phyloP scores from a whole-genome alignment of 1,139 yeast genomes.

The Ogataea hybrid region DNA sequence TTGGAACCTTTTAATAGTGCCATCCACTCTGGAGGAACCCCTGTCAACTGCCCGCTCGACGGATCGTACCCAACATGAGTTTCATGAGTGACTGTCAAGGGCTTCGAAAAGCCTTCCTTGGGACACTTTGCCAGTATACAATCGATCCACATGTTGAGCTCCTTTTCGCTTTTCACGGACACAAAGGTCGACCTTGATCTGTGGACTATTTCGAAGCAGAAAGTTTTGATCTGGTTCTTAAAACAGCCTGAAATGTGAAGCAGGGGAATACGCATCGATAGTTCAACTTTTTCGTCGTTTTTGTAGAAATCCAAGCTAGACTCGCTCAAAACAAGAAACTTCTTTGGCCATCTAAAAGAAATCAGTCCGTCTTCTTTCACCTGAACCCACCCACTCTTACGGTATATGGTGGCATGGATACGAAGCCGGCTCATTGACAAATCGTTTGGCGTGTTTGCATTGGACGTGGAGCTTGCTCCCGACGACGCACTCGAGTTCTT shows the following conservation, averaged over 20 bases:
- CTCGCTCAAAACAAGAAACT: conserved; percentile 76
- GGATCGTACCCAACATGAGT: conserved; percentile 63
- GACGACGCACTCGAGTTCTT: conserved; percentile 24
- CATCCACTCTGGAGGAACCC: conserved; percentile 74
- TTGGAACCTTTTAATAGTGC: conserved; percentile 70
- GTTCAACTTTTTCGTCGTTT: conserved; percentile 47
- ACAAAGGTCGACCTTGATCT: conserved; percentile 66
- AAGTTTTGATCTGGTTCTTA: conserved; percentile 63
- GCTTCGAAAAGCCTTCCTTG: conserved; percentile 73
- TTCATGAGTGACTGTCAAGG: conserved; percentile 78
- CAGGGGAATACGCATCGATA: conserved; percentile 51
- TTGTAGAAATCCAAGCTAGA: conserved; percentile 74
- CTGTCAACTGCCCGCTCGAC: conserved; percentile 66
- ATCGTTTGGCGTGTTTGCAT: conserved; percentile 7
- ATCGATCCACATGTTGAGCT: conserved; percentile 88
- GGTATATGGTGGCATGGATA: conserved; percentile 31
- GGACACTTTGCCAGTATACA: conserved; percentile 88
- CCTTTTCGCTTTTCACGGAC: conserved; percentile 75
- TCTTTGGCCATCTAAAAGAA: conserved; percentile 88
- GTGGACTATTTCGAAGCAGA: conserved; percentile 78
- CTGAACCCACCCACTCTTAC: conserved; percentile 77
- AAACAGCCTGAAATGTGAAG: conserved; percentile 56
- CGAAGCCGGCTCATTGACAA: conserved; percentile 19
- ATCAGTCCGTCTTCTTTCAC: conserved; percentile 88
- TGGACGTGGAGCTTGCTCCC: conserved; percentile 14